Percentiles rank a stretch among this genome's conserved stretches.
Conservation (phyloP, 1,284 basidiomycete species). For the Ceratorhiza oryzae-sativae region DNA sequence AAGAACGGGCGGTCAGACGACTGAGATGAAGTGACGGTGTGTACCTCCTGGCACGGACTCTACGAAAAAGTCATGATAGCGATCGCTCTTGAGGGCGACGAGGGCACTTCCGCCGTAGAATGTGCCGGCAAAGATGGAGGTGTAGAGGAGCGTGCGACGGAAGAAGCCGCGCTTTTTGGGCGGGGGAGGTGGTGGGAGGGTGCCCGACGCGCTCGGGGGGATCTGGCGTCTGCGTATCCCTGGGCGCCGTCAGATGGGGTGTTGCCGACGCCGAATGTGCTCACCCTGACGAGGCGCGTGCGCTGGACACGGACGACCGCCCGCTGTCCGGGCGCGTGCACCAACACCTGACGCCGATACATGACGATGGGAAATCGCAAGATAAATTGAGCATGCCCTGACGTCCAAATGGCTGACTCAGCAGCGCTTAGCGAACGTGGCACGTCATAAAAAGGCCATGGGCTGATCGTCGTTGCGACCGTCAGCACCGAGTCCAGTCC, state of each 20-base stretch:
- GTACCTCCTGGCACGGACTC: conserved; percentile 66
- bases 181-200: conserved; percentile 47
- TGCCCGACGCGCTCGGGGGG: conserved; percentile 25
- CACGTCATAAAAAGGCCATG: conserved; percentile 8
- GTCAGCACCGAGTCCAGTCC: conserved; percentile 5
- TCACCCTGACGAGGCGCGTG: conserved; percentile 7
- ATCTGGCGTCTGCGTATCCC: conserved; percentile 27
- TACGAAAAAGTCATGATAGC: conserved; percentile 82
- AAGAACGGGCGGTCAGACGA: background rate
- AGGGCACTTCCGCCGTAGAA: conserved; percentile 83
- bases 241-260: background rate
- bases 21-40: conserved; percentile 9
- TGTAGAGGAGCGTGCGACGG: conserved; percentile 63
- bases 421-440: conserved; percentile 20
- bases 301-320: conserved; percentile 31
- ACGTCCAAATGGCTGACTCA: background rate
- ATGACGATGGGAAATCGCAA: conserved; percentile 24
- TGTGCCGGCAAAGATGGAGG: conserved; percentile 68
- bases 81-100: conserved; percentile 72
- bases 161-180: conserved; percentile 64
- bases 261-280: background rate
- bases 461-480: conserved; percentile 1
- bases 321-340: conserved; percentile 5
- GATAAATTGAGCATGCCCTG: conserved; percentile 14
- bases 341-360: conserved; percentile 31